phyloP scores from a whole-genome alignment of 2,329 filamentous ascomycete species.

The Talaromyces pinophilus region DNA sequence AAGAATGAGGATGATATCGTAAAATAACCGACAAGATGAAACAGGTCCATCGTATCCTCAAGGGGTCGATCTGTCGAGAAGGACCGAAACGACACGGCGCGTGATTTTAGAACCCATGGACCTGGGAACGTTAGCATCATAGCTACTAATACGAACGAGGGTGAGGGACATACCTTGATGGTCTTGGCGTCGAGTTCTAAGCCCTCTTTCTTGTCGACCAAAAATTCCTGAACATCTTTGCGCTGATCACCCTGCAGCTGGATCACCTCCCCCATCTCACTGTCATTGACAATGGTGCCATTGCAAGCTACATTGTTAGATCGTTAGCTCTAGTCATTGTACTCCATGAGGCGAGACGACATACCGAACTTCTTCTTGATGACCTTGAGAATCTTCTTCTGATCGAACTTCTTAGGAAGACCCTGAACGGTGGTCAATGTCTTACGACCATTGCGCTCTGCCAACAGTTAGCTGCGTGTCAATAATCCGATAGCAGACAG shows the following conservation, averaged over 20 bases:
- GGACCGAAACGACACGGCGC: conserved; percentile 46
- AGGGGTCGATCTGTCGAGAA: conserved; percentile 42
- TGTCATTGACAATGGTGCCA: conserved; percentile 97
- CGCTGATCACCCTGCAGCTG: conserved; percentile 99
- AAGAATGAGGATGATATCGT: conserved; percentile 11
- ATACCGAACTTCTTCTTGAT: conserved; percentile 99
- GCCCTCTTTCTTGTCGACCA: conserved; percentile 92
- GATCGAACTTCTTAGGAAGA: conserved; percentile 97
- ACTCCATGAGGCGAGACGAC: conserved; percentile 33
- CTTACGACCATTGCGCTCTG: conserved; percentile 99
- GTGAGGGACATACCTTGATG: conserved; percentile 72
- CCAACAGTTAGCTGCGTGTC: conserved; percentile 30
- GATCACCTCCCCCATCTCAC: conserved; percentile 98
- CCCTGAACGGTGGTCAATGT: conserved; percentile 99
- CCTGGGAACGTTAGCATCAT: conserved; percentile 32
- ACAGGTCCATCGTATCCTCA: conserved; percentile 19
- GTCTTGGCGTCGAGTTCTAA: conserved; percentile 92
- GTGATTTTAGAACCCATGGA: conserved; percentile 55
- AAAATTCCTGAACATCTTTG: conserved; percentile 97
- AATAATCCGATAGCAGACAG: conserved; percentile 11
- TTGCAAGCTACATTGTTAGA: conserved; percentile 73
- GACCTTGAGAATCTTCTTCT: conserved; percentile 99
- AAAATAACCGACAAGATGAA: conserved; percentile 13
- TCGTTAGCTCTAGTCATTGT: background rate
- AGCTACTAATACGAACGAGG: too few species aligned